Conservation (phyloP, 225 moss, liverwort and hornwort genomes). For the Pleurozium schreberi region DNA sequence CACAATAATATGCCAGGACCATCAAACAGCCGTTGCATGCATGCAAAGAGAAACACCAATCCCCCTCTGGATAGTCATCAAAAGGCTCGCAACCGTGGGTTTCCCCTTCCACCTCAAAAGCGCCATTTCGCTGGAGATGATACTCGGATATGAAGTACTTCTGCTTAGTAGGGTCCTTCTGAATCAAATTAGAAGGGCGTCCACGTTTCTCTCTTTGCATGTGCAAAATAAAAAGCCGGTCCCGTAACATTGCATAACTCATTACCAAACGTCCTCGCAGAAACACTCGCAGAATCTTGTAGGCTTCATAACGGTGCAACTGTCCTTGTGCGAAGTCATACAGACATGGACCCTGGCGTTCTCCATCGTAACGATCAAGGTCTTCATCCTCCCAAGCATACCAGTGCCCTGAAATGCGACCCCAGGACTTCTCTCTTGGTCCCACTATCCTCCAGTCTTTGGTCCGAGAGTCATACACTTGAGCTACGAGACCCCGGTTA, state of each 20-base stretch:
- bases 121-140: too few relatives aligned
- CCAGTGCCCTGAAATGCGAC: background rate
- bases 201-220: too few relatives aligned
- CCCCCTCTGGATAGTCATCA: too few relatives aligned
- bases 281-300: too few relatives aligned
- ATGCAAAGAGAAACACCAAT: background rate
- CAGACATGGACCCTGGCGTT: fast-evolving
- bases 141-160: background rate
- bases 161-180: too few relatives aligned
- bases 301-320: too few relatives aligned
- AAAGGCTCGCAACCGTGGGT: background rate
- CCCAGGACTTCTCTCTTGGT: background rate
- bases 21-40: background rate
- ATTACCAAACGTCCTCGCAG: background rate
- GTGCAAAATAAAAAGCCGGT: background rate
- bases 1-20: background rate
- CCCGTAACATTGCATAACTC: background rate
- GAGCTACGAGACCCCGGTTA: background rate
- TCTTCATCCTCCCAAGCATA: background rate
- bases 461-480: background rate
- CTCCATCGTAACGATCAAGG: background rate
- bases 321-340: background rate
- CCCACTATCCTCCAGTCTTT: background rate
- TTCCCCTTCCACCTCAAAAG: background rate
- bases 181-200: background rate